Conservation (phyloP, 2,329 filamentous ascomycete genomes). For the Diplodia sapinea region DNA sequence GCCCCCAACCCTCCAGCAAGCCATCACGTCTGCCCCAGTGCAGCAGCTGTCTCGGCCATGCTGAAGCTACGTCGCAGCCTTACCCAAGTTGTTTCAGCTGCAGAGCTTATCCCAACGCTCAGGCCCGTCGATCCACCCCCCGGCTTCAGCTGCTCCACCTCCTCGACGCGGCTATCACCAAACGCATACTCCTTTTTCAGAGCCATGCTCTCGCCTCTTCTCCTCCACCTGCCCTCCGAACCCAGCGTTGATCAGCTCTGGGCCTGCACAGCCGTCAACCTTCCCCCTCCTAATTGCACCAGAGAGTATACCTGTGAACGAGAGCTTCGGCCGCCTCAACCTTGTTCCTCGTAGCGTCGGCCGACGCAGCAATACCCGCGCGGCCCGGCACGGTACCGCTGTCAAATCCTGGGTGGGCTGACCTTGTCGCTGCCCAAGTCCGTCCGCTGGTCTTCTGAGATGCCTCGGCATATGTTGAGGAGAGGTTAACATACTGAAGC, state of each 20-base stretch:
- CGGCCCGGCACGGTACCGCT: constrained; percentile 8
- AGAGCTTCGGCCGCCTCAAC: neutral
- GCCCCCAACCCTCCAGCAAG: neutral
- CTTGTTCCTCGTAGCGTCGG: neutral
- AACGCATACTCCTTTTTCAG: neutral
- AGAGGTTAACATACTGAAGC: neutral
- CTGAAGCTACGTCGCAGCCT: constrained; percentile 5
- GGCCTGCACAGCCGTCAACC: no score
- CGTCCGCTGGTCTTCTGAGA: neutral
- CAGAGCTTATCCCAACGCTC: constrained; percentile 14
- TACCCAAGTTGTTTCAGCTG: constrained; percentile 8
- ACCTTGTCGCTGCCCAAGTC: neutral
- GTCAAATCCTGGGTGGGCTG: neutral
- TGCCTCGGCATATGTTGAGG: neutral
- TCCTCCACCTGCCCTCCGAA: neutral
- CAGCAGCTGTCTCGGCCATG: no score
- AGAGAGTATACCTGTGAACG: no score
- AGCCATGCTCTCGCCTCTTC: neutral
- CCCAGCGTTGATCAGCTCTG: neutral
- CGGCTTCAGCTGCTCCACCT: neutral
- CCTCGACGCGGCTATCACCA: neutral
- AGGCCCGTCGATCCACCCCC: neutral
- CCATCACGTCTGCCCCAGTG: neutral
- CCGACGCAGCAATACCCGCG: neutral
- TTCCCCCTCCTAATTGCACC: no score